Percentiles rank a stretch among this genome's conserved stretches.
Evolutionary conservation across 2,329 filamentous ascomycete species (phyloP).

Genomic region (Trichoderma koningii): DNA sequence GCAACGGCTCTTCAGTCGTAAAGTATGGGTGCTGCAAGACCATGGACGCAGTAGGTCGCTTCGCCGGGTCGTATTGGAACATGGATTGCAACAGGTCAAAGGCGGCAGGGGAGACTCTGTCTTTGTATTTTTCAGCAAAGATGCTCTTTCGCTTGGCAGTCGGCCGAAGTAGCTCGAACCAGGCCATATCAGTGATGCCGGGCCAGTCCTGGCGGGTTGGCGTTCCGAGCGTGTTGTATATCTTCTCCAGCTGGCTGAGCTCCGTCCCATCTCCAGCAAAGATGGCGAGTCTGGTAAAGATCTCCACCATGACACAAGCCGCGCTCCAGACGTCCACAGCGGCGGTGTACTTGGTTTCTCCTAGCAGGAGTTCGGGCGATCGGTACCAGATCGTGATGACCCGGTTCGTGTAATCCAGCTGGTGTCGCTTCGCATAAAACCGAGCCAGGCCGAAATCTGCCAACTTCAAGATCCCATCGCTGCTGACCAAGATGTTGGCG

Average conservation of each 20-base stretch:
- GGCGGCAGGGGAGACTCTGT: slow-evolving; percentile 74
- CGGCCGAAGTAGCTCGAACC: slow-evolving; percentile 90
- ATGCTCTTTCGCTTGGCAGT: slow-evolving; percentile 69
- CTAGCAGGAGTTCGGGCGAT: slow-evolving; percentile 84
- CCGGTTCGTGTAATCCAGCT: slow-evolving; percentile 95
- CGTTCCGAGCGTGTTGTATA: slow-evolving; percentile 90
- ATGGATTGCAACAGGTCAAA: slow-evolving; percentile 81
- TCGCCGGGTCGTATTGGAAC: slow-evolving; percentile 85
- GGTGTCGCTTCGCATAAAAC: slow-evolving; percentile 90
- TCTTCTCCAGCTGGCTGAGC: slow-evolving; percentile 92
- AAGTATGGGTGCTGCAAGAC: slow-evolving; percentile 90
- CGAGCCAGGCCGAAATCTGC: slow-evolving; percentile 95
- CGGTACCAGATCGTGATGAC: slow-evolving; percentile 99
- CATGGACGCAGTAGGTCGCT: slow-evolving; percentile 79
- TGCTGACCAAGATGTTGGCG: slow-evolving; percentile 94
- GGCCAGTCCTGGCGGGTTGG: slow-evolving; percentile 86
- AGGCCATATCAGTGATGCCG: slow-evolving; percentile 86
- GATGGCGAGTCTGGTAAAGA: slow-evolving; percentile 90
- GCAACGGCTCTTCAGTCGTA: slow-evolving; percentile 72
- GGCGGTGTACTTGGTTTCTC: slow-evolving; percentile 86
- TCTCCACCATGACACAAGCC: slow-evolving; percentile 93
- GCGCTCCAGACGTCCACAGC: slow-evolving; percentile 97
- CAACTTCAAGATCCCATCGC: slow-evolving; percentile 82
- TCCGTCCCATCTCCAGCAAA: slow-evolving; percentile 97
- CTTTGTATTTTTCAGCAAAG: slow-evolving; percentile 81